Evolutionary conservation across 371 early-diverging fungal genomes (phyloP).

Genomic region (Dentiscutata heterogama): DNA sequence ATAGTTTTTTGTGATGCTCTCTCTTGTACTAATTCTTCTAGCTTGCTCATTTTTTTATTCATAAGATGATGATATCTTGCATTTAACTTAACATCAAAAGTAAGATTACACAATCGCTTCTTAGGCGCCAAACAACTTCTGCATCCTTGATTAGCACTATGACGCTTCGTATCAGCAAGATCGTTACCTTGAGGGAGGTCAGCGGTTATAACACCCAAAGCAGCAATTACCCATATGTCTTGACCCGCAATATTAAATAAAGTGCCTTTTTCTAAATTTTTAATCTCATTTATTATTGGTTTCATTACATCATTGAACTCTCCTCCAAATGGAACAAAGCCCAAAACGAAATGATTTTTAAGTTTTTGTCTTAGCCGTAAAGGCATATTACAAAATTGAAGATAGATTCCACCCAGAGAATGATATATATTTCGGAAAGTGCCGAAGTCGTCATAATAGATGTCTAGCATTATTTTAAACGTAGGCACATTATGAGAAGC

Average conservation of each 20-base stretch:
- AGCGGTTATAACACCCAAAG: background rate
- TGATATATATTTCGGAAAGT: background rate
- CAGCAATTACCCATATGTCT: background rate
- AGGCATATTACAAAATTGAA: slow-evolving; percentile 3
- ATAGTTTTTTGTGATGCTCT: no score
- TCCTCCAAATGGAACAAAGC: background rate
- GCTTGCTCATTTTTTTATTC: background rate
- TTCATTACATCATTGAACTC: background rate
- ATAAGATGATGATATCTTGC: background rate
- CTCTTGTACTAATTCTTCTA: background rate
- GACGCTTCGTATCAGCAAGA: background rate
- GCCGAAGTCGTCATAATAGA: background rate
- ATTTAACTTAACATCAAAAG: background rate
- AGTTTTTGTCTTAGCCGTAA: background rate
- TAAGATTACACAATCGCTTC: background rate
- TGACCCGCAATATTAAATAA: background rate
- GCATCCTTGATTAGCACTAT: background rate
- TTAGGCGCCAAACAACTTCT: background rate
- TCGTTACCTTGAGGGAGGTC: background rate
- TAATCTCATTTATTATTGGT: background rate
- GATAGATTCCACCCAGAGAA: background rate
- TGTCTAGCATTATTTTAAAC: background rate
- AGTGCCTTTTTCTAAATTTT: background rate
- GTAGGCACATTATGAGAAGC: background rate
- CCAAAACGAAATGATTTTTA: slow-evolving; percentile 1